Conservation (phyloP, 805 yeast genomes). For the Pichia eremophila region DNA sequence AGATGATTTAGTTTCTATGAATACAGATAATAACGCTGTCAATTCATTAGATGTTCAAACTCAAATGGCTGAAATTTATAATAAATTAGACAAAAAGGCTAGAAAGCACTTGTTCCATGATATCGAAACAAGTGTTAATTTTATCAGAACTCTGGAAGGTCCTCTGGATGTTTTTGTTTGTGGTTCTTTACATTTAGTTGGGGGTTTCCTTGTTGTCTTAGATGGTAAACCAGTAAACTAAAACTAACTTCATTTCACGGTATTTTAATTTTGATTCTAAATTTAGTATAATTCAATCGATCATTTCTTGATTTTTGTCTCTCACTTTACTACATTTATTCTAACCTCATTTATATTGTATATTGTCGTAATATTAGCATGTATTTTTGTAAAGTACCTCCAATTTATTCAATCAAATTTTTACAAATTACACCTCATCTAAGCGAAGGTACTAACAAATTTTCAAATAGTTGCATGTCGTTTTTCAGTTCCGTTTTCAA, state of each 20-base stretch:
- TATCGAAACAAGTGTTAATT: constrained; percentile 64
- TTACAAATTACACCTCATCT: too few relatives aligned
- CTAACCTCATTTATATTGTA: too few relatives aligned
- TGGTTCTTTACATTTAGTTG: constrained; percentile 90
- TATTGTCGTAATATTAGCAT: too few relatives aligned
- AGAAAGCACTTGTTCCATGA: constrained; percentile 49
- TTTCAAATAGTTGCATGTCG: too few relatives aligned
- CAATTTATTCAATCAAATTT: too few relatives aligned
- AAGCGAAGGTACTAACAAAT: too few relatives aligned
- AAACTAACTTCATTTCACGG: background rate
- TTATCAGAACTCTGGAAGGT: constrained; percentile 37
- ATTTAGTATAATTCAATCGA: background rate
- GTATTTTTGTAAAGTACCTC: too few relatives aligned
- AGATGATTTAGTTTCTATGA: constrained; percentile 77
- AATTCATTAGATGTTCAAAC: constrained; percentile 78
- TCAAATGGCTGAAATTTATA: constrained; percentile 64
- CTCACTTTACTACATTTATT: too few relatives aligned
- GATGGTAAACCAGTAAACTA: constrained; percentile 31
- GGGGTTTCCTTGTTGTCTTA: constrained; percentile 82
- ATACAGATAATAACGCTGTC: constrained; percentile 69
- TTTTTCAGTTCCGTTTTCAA: too few relatives aligned
- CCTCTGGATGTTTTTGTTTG: constrained; percentile 76
- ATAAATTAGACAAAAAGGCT: constrained; percentile 34
- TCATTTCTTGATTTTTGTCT: too few relatives aligned
- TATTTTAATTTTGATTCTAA: too few relatives aligned